Base-by-base conservation (phyloP, 1,284 basidiomycete genomes). In the Inonotus obliquus region DNA sequence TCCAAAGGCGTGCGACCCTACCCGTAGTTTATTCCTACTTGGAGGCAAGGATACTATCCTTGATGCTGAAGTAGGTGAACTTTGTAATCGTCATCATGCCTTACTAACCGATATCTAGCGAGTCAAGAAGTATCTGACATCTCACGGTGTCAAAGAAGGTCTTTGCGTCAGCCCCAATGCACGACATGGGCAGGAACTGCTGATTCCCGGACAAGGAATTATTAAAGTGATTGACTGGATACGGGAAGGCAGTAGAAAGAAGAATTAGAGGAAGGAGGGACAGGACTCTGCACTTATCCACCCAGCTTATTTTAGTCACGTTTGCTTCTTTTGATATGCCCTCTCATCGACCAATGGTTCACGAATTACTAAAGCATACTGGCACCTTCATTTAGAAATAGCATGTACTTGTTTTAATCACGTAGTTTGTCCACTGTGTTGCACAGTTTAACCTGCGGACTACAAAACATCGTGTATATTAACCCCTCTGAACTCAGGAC, bases 31-130 rank as follows among this genome's bases (percentile, higher is more conserved):
- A 58, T 89, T 92, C 71, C 80, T 95, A 66, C 76, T 96, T 14
- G 91, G 92, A 23, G 91, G 89, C 0, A 81, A 85, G 66, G 94
- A 96, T 67, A 80, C 80, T 25, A 92, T 97, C 67, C 75, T 96
- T 52, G 83, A 91, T 69, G 82, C 91, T 3, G 74, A 81, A 68
- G 89, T 91, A 64, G 63, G 79, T 37, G 66, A 41, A 37, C 14
- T 37, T 27, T 51, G 25, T 29, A 13, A 27, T 35, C 27, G 49
- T 57, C 37, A 35, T 9, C 51, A 14, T n/a, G 1, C 9, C 7
- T 48, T 61, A 13, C 13, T 48, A 25, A 32, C 14, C 25, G 11
- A 51, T 38, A 63, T 59, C 9, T 69, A 91, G 86, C 85, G 91
- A 21, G 84, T 92, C 23, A 82, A 82, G 65, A 79, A 79, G 52